Base-by-base conservation (phyloP, 1,284 basidiomycete species). In the Fistulina hepatica region DNA sequence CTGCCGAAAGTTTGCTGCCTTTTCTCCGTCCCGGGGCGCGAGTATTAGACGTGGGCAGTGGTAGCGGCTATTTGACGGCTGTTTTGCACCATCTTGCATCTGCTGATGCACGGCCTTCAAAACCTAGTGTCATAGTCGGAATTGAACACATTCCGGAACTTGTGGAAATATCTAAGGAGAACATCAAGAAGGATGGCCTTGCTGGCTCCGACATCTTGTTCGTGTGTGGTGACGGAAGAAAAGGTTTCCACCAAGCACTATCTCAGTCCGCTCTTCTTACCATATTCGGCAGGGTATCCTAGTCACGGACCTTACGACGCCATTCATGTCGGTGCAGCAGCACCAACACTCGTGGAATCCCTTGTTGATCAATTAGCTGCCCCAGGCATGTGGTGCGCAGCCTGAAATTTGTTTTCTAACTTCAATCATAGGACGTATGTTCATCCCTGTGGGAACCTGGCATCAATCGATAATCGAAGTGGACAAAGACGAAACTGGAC, bases 391-490 rank as follows among this genome's bases (percentile, higher is more conserved):
- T n/a, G n/a, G n/a, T n/a, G n/a, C n/a, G n/a, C n/a, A n/a, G n/a
- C n/a, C n/a, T n/a, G n/a, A n/a, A n/a, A n/a, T n/a, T n/a, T n/a
- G n/a, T n/a, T n/a, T n/a, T n/a, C n/a, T n/a, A n/a, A n/a, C n/a
- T n/a, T n/a, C n/a, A n/a, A n/a, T n/a, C n/a, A n/a, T n/a, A n/a
- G 94, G 94, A 2, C 66, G 89, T 35, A 89, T 97, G 81, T 94
- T 97, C 60, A 85, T 97, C 37, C 93, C 93, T 2, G 81, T 97
- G 6, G 91, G 90, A 5, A 71, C 67, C 1, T 51, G 59, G 21
- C 48, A 44, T 21, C 78, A 92, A 59, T 56, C 69, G 39, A 76
- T 94, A 35, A 64, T 73, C 51, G 76, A 85, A 50, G 65, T 93
- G 7, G 89, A 93, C 54, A 95, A 97, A 57, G 79, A 84, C 46